These are phyloP conservation scores for Candida sojae DNA, from an alignment of 1,139 yeast genomes.

Conservation along the genomic window DNA sequence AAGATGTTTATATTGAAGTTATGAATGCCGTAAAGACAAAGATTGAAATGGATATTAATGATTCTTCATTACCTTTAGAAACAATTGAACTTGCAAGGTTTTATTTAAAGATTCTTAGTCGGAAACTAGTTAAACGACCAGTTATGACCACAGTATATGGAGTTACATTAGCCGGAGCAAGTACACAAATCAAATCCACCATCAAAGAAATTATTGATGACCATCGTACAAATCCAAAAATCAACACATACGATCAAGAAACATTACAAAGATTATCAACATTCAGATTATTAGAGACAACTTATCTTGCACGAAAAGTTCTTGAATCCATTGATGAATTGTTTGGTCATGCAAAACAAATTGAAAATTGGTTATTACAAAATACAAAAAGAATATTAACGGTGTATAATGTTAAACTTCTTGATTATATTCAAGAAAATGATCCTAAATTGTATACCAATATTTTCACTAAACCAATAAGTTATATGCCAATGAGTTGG, in stretches of 20 bases:
- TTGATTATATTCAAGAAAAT: constrained; percentile 13
- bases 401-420: constrained; percentile 26
- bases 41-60: constrained; percentile 15
- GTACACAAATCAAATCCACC: constrained; percentile 30
- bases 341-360: constrained; percentile 34
- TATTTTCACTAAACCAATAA: constrained; percentile 7
- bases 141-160: constrained; percentile 54
- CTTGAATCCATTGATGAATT: constrained; percentile 35
- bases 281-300: constrained; percentile 13
- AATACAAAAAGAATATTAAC: constrained; percentile 31
- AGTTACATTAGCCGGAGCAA: constrained; percentile 42
- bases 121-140: constrained; percentile 45
- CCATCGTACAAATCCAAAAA: constrained; percentile 14
- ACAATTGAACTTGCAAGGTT: constrained; percentile 15
- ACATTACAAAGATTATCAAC: constrained; percentile 5
- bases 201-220: constrained; percentile 24
- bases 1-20: constrained; percentile 41
- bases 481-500: constrained; percentile 43
- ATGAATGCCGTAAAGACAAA: constrained; percentile 26
- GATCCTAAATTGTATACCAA: not conserved
- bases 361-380: constrained; percentile 40
- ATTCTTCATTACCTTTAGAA: not conserved
- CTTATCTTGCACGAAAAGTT: constrained; percentile 29
- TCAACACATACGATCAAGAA: constrained; percentile 2
- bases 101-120: constrained; percentile 22